Percentiles rank a stretch among this genome's conserved stretches.
Evolutionary conservation across 345 rosid species (phyloP).

Genomic region (Eucalyptus shirleyi): DNA sequence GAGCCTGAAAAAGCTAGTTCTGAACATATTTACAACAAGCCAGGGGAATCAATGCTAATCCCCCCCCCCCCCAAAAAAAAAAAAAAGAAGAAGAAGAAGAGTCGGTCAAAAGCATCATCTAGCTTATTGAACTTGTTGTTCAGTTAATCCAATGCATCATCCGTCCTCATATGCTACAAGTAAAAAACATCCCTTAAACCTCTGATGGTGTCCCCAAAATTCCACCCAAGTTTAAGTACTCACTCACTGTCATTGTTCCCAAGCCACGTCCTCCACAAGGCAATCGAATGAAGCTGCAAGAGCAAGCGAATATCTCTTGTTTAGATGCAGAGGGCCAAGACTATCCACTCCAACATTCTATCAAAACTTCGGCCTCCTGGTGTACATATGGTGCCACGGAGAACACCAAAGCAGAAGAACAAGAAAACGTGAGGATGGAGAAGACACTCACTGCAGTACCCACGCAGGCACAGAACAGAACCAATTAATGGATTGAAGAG

Average conservation of each 20-base stretch:
- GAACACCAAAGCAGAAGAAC: background rate
- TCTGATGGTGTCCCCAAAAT: background rate
- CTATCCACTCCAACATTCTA: background rate
- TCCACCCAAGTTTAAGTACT: background rate
- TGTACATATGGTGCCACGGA: background rate
- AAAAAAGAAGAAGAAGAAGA: background rate
- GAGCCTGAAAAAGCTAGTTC: background rate
- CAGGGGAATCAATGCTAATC: background rate
- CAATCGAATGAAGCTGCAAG: background rate
- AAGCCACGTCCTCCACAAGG: background rate
- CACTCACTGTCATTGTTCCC: background rate
- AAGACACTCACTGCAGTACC: background rate
- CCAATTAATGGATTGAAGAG: background rate
- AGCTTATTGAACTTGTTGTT: background rate
- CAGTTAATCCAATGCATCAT: background rate
- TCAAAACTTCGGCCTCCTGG: background rate
- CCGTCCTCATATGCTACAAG: background rate
- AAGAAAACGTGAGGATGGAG: background rate
- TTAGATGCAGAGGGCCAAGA: background rate
- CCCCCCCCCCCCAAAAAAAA: too few species aligned
- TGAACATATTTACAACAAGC: background rate
- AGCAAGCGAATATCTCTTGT: background rate
- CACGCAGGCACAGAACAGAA: background rate
- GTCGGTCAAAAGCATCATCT: background rate
- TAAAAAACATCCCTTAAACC: background rate